A percentile compares a stretch with the other conserved stretches of the same genome.
Evolutionary conservation across 371 early-diverging fungal genomes (phyloP).

Genomic region (Apophysomyces elegans): DNA sequence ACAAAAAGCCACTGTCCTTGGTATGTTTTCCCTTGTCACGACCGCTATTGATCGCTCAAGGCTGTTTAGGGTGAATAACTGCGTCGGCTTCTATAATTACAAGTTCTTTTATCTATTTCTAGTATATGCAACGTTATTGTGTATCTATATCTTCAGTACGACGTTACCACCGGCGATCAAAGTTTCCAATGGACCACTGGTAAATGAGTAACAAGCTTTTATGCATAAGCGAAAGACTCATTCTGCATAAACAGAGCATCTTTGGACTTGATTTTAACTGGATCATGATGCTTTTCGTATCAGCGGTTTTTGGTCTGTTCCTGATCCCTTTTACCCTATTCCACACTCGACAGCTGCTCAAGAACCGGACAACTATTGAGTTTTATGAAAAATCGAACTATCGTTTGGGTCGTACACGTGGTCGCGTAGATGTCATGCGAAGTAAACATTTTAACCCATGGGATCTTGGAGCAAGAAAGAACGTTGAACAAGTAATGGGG

Average conservation of each 20-base stretch:
- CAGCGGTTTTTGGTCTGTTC: slow-evolving; percentile 64
- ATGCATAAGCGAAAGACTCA: not conserved
- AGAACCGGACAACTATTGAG: slow-evolving; percentile 74
- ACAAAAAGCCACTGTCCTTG: slow-evolving; percentile 62
- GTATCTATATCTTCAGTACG: slow-evolving; percentile 51
- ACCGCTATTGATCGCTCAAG: not conserved
- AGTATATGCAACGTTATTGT: slow-evolving; percentile 56
- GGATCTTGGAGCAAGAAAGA: slow-evolving; percentile 51
- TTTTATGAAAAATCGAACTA: slow-evolving; percentile 60
- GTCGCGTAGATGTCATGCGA: slow-evolving; percentile 43
- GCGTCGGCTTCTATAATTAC: slow-evolving; percentile 72
- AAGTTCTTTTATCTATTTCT: slow-evolving; percentile 74
- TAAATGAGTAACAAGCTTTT: slow-evolving; percentile 8
- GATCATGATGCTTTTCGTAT: slow-evolving; percentile 52
- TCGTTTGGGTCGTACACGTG: slow-evolving; percentile 28
- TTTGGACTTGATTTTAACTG: slow-evolving; percentile 44
- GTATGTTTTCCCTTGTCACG: slow-evolving; percentile 21
- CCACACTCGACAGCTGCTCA: slow-evolving; percentile 57
- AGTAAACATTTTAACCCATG: slow-evolving; percentile 63
- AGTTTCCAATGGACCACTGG: slow-evolving; percentile 41
- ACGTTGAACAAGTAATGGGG: slow-evolving; percentile 59
- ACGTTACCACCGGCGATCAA: slow-evolving; percentile 37
- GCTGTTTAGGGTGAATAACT: slow-evolving; percentile 64
- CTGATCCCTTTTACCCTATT: slow-evolving; percentile 59
- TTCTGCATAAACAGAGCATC: slow-evolving; percentile 27